phyloP scores from a whole-genome alignment of 257 asterid genomes.

The Solanum medicagineum region DNA sequence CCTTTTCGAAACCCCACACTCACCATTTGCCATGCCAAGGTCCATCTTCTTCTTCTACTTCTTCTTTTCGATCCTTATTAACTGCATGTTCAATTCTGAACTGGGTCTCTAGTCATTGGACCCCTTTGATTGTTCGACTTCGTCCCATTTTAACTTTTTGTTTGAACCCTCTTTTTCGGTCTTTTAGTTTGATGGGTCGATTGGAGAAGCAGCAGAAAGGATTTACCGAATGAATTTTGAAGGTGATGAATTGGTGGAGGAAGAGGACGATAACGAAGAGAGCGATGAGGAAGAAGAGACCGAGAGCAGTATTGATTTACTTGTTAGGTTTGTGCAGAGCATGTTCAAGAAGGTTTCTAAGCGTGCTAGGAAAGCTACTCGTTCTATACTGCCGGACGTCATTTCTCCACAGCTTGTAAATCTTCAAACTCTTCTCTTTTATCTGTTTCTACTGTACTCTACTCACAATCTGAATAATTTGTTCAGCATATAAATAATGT shows the following conservation, averaged over 20 bases:
- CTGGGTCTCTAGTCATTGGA: background rate
- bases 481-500: background rate
- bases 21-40: slow-evolving; percentile 10
- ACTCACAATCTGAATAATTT: background rate
- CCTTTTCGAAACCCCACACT: background rate
- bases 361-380: slow-evolving; percentile 22
- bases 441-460: background rate
- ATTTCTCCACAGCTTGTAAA: slow-evolving; percentile 26
- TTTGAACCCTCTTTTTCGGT: background rate
- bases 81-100: background rate
- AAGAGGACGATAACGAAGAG: slow-evolving; percentile 12
- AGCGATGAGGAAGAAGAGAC: slow-evolving; percentile 19
- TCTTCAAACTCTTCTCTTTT: background rate
- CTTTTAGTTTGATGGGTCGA: slow-evolving; percentile 7
- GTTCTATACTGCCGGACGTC: slow-evolving; percentile 18
- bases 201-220: slow-evolving; percentile 11
- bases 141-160: background rate
- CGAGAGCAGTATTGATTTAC: slow-evolving; percentile 22
- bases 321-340: slow-evolving; percentile 16
- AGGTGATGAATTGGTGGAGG: slow-evolving; percentile 5
- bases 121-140: background rate
- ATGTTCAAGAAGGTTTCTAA: slow-evolving; percentile 22
- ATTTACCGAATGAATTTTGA: slow-evolving; percentile 6
- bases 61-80: background rate
- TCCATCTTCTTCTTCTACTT: background rate